Conservation (phyloP, 2,329 filamentous ascomycete species). For the Emmonsiellopsis sp. region DNA sequence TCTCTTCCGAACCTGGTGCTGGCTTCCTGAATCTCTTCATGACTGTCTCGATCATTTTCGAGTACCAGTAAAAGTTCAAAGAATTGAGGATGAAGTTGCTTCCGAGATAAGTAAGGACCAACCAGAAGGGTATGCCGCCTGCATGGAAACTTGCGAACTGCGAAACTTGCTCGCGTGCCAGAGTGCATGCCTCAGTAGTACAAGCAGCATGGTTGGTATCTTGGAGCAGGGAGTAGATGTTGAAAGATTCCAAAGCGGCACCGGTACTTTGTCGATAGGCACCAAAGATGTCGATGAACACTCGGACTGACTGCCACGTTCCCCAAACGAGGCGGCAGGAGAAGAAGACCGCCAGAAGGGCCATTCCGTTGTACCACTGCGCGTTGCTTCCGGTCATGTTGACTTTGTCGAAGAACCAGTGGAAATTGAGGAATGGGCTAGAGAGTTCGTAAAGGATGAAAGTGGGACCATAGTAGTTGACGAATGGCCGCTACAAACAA, state of each 20-base stretch:
- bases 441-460: constrained; percentile 62
- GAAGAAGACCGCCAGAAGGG: constrained; percentile 51
- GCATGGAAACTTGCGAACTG: constrained; percentile 35
- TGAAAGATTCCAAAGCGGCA: constrained; percentile 20
- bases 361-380: constrained; percentile 55
- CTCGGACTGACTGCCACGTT: constrained; percentile 47
- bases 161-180: constrained; percentile 38
- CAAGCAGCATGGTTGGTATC: constrained; percentile 26
- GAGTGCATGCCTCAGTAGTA: constrained; percentile 28
- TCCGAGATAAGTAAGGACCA: constrained; percentile 48
- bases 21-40: constrained; percentile 48
- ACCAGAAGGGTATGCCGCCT: constrained; percentile 45
- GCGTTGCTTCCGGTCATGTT: constrained; percentile 51
- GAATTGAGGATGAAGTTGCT: constrained; percentile 52
- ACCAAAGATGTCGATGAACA: constrained; percentile 51
- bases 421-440: constrained; percentile 57
- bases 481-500: constrained; percentile 47
- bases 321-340: constrained; percentile 55
- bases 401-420: constrained; percentile 62
- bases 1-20: constrained; percentile 6
- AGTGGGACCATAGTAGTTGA: constrained; percentile 55
- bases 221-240: constrained; percentile 24
- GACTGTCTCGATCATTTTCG: constrained; percentile 58
- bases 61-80: constrained; percentile 58
- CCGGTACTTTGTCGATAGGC: constrained; percentile 37